Base-by-base conservation (phyloP, 2,329 filamentous ascomycete species). In the Cladobotryum protrusum region DNA sequence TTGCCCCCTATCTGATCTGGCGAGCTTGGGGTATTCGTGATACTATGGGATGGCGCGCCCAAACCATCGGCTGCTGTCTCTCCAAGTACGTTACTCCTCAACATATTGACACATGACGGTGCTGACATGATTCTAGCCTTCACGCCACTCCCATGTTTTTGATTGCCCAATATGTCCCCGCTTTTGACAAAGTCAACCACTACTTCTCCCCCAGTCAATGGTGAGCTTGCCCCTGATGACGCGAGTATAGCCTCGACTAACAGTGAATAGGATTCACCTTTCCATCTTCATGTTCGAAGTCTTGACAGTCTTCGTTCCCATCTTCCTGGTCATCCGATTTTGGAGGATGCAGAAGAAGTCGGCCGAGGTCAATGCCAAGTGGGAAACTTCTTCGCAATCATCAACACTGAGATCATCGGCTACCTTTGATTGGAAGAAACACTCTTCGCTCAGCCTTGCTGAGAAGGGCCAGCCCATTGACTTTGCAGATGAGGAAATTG, bases 81-180 rank as follows among this genome's bases (percentile, higher is more conserved):
- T 60, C 61, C 5, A 65, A 60, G 64, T 67, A 32, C 20, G 61
- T 57, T 24, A 5, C 14, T 3, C 18, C 32, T n/a, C 2, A 20
- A 5, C 19, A 20, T 14, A n/a, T 15, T 20, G 15, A 24, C 18
- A 5, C 32, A 12, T 40, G 2, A 41, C 17, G 37, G 11, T 41
- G 37, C 17, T 41, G 33, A 36, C 14, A 37, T 14, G 5, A 33
- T 34, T 40, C 33, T 18, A 81, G 78, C 42, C 70, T 86, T 13
- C 81, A 77, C 40, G 82, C 81, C 14, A 78, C 81, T 2, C 83
- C 83, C 0, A 73, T 86, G 67, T 86, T 81, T 76, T 70, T 86
- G 29, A 67, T 82, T 19, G 81, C 78, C 41, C 68, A 77, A 2
- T 72, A 76, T 51, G 68, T 71, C 3, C 73, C 76, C 12, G 67